Base-by-base conservation (phyloP, 768 basidiomycete genomes). In the Trametes punicea region DNA sequence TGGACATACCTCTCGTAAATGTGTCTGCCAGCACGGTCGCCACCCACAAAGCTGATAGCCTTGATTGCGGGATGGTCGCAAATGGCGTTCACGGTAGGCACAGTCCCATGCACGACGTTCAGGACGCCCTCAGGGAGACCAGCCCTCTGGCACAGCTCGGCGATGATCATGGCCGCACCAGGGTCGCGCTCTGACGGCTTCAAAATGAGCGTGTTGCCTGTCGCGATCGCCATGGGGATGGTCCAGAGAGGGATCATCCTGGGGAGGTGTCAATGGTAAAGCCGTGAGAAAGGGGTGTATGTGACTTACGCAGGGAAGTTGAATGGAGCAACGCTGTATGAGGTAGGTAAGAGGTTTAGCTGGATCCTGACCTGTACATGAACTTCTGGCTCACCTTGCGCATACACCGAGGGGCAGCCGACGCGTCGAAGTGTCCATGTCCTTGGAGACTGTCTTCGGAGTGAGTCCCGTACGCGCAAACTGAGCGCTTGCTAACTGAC, bases 181-280 rank as follows among this genome's bases (percentile, higher is more conserved):
- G 96, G 96, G 68, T 97, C 95, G 23, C 96, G 85, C 69, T 99
- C 96, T 1, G 91, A 94, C 18, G 96, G 96, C 66, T 99, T 99
- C 58, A 99, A 77, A 57, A 99, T 80, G 38, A 99, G 79, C 0
- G 96, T 93, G 65, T 99, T 99, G 29, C 96, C 96, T 0, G 92
- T 94, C 9, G 86, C 86, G 21, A 84, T 76, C 16, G 93, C 90
- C 81, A 93, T 85, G 40, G 88, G 88, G 62, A 98, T 94, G 0
- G 93, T 87, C 96, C 96, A 98, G 6, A 98, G 77, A 0, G 95
- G 96, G 65, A 98, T 98, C 93, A 96, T 96, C 4, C 88, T 90
- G 33, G 15, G 26, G 4, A 11, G 13, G 23, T 10, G 21, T 42
- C 16, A 46, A 8, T 25, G 13, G 10, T 33, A 34, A n/a, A n/a